These are phyloP conservation scores for Fusarium clavum DNA, from an alignment of 2,329 filamentous ascomycete genomes.

Conservation along the genomic window DNA sequence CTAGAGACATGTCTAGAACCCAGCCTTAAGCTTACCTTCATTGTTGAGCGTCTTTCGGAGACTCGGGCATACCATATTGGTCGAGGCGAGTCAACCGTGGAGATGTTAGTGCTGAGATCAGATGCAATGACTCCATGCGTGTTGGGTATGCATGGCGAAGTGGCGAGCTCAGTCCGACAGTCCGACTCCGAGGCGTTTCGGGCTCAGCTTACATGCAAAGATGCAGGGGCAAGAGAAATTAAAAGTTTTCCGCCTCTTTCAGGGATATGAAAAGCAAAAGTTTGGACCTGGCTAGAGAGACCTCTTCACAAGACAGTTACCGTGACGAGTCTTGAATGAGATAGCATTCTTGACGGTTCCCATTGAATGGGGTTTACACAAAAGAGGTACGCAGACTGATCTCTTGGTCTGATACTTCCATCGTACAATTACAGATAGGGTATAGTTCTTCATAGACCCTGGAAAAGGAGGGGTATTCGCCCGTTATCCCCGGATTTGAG, in stretches of 20 bases:
- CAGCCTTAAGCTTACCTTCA: neutral
- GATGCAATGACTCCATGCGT: neutral
- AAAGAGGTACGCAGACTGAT: neutral
- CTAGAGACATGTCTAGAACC: neutral
- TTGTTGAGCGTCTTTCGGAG: neutral
- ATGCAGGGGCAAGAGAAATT: neutral
- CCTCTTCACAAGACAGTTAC: neutral
- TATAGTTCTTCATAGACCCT: neutral
- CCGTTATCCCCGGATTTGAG: neutral
- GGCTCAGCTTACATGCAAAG: neutral
- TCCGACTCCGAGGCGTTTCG: neutral
- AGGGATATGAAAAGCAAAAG: neutral
- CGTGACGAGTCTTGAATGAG: neutral
- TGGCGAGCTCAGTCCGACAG: neutral
- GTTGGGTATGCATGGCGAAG: neutral
- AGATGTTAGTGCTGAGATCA: neutral
- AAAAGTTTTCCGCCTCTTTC: neutral
- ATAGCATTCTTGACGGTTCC: neutral
- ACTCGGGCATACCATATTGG: neutral
- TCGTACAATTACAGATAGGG: neutral
- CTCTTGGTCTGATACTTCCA: neutral
- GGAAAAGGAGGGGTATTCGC: neutral
- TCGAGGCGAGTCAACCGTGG: fast-evolving
- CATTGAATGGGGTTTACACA: too few relatives aligned
- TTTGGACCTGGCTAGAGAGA: neutral